Evolutionary conservation across 805 yeast genomes (phyloP).

Genomic region (Cyberlindnera galapagoensis): DNA sequence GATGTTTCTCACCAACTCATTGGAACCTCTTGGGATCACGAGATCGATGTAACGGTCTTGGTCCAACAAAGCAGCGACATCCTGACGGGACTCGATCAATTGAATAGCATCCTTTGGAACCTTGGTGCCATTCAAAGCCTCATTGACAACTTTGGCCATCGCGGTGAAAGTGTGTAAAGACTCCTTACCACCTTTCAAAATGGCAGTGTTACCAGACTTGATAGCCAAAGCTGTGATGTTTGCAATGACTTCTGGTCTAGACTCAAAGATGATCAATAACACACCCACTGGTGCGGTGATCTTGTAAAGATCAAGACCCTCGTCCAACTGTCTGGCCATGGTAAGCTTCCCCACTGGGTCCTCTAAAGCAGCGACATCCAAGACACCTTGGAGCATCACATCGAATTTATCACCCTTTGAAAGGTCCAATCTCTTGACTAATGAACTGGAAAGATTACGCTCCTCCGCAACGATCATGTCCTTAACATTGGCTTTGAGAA

Average conservation of each 20-base stretch:
- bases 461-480: constrained; percentile 69
- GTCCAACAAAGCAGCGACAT: constrained; percentile 73
- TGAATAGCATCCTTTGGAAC: constrained; percentile 83
- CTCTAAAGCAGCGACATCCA: constrained; percentile 81
- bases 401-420: constrained; percentile 81
- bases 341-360: constrained; percentile 93
- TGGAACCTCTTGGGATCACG: constrained; percentile 98
- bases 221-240: constrained; percentile 93
- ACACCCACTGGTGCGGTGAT: constrained; percentile 95
- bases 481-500: constrained; percentile 63
- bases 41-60: constrained; percentile 90
- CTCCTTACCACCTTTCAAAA: constrained; percentile 96
- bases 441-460: constrained; percentile 58
- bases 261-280: constrained; percentile 84
- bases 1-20: constrained; percentile 80
- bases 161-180: constrained; percentile 77
- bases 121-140: constrained; percentile 50
- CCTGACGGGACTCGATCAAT: constrained; percentile 81
- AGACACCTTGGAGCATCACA: constrained; percentile 88
- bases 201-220: constrained; percentile 95
- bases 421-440: constrained; percentile 80
- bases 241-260: constrained; percentile 98
- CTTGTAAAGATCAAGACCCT: constrained; percentile 76
- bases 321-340: constrained; percentile 79
- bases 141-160: constrained; percentile 66